Percentiles rank a stretch among this genome's conserved stretches.
Conservation (phyloP, 2,329 filamentous ascomycete genomes). For the Penicillium corylophilum region DNA sequence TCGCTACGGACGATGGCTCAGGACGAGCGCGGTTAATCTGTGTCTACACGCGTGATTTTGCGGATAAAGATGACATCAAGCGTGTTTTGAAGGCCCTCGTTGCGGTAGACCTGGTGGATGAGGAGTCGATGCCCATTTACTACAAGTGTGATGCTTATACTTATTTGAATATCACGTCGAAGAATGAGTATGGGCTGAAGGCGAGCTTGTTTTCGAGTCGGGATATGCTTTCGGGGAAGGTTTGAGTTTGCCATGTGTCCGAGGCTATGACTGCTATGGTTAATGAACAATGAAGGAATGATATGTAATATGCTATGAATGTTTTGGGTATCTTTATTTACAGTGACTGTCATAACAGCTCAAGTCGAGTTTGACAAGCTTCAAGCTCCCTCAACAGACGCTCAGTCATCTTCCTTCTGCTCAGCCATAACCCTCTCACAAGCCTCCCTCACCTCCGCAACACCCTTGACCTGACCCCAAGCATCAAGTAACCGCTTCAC, state of each 20-base stretch:
- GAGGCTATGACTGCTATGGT: not conserved
- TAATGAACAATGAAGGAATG: slow-evolving; percentile 6
- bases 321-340: slow-evolving; percentile 11
- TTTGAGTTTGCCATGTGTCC: slow-evolving; percentile 5
- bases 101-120: slow-evolving; percentile 59
- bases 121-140: slow-evolving; percentile 57
- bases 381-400: not conserved
- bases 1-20: slow-evolving; percentile 55
- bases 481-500: slow-evolving; percentile 39
- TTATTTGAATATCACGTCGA: slow-evolving; percentile 60
- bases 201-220: slow-evolving; percentile 48
- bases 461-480: slow-evolving; percentile 47
- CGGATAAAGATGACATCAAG: slow-evolving; percentile 65
- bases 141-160: slow-evolving; percentile 78
- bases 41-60: slow-evolving; percentile 75
- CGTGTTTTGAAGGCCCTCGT: slow-evolving; percentile 65
- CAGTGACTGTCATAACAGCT: not conserved
- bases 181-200: slow-evolving; percentile 63
- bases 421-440: slow-evolving; percentile 42
- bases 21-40: slow-evolving; percentile 63
- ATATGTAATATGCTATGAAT: slow-evolving; percentile 4
- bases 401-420: slow-evolving; percentile 26
- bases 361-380: not conserved
- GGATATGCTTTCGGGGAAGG: slow-evolving; percentile 35
- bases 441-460: slow-evolving; percentile 38